Evolutionary conservation across 768 basidiomycete species (phyloP).

Genomic region (Termitomyces sp.): DNA sequence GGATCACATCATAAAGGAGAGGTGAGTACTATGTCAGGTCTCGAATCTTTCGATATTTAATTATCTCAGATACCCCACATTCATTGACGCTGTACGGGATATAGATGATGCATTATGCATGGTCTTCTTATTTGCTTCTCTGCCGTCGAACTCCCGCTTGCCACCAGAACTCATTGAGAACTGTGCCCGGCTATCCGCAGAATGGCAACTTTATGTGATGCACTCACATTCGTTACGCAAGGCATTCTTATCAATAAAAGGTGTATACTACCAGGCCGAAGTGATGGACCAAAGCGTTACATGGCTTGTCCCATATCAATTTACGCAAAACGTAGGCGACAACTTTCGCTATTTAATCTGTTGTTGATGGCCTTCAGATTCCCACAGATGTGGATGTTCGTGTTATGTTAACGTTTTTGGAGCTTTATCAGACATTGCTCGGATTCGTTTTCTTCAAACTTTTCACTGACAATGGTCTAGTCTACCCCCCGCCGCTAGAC

Average conservation of each 20-base stretch:
- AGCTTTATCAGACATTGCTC: slow-evolving; percentile 94
- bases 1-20: slow-evolving; percentile 97
- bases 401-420: slow-evolving; percentile 96
- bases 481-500: slow-evolving; percentile 95
- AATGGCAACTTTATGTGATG: slow-evolving; percentile 97
- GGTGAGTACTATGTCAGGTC: slow-evolving; percentile 42
- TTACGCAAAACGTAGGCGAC: slow-evolving; percentile 82
- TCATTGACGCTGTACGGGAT: slow-evolving; percentile 91
- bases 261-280: slow-evolving; percentile 96
- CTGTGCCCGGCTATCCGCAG: slow-evolving; percentile 82
- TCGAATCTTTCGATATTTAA: slow-evolving; percentile 1
- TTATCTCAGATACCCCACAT: slow-evolving; percentile 82
- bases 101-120: slow-evolving; percentile 97
- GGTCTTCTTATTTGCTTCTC: slow-evolving; percentile 85
- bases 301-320: slow-evolving; percentile 97
- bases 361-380: slow-evolving; percentile 43
- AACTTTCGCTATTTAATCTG: slow-evolving; percentile 1
- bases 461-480: slow-evolving; percentile 88
- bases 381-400: slow-evolving; percentile 95
- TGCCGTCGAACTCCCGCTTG: slow-evolving; percentile 82
- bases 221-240: slow-evolving; percentile 80
- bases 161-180: slow-evolving; percentile 83
- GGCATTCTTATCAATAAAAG: slow-evolving; percentile 95
- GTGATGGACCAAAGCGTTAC: slow-evolving; percentile 88
- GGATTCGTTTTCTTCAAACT: slow-evolving; percentile 97